Percentiles rank a stretch among this genome's conserved stretches.
Evolutionary conservation across 805 yeast genomes (phyloP).

Genomic region (Yamadazyma akitaensis): DNA sequence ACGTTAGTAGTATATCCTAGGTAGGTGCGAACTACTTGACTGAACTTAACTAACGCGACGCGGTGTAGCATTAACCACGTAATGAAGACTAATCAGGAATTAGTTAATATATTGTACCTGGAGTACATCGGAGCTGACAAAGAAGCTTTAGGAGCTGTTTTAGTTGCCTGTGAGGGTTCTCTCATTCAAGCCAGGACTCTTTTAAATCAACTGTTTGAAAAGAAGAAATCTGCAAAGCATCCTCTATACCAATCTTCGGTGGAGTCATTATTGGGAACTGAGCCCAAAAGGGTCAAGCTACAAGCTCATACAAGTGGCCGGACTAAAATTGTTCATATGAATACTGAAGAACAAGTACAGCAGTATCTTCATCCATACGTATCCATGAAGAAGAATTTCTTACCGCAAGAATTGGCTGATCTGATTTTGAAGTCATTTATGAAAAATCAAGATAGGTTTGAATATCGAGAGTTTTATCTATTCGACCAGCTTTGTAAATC

Average conservation of each 20-base stretch:
- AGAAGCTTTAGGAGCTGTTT: constrained; percentile 46
- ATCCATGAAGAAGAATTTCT: constrained; percentile 46
- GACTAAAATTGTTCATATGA: constrained; percentile 36
- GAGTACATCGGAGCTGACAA: constrained; percentile 44
- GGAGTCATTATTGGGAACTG: constrained; percentile 6
- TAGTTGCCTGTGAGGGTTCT: constrained; percentile 54
- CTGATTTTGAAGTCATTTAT: constrained; percentile 40
- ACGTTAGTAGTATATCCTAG: no score
- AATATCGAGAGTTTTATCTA: constrained; percentile 49
- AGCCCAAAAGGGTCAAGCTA: background rate
- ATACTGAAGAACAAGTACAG: constrained; percentile 51
- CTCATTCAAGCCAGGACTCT: constrained; percentile 38
- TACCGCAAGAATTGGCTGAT: constrained; percentile 51
- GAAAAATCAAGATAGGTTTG: constrained; percentile 39
- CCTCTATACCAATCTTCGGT: constrained; percentile 17
- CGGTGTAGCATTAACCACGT: no score
- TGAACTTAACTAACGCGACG: background rate
- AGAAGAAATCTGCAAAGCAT: constrained; percentile 4
- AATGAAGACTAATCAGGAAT: constrained; percentile 16
- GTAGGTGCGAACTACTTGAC: background rate
- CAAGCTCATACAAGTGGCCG: background rate
- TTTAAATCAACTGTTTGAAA: constrained; percentile 33
- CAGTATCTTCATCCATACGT: constrained; percentile 45
- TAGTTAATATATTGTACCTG: constrained; percentile 31
- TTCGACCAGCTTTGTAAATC: constrained; percentile 62